These are phyloP conservation scores for Fusarium caatingaense DNA, from an alignment of 2,329 filamentous ascomycete species.

Conservation along the genomic window DNA sequence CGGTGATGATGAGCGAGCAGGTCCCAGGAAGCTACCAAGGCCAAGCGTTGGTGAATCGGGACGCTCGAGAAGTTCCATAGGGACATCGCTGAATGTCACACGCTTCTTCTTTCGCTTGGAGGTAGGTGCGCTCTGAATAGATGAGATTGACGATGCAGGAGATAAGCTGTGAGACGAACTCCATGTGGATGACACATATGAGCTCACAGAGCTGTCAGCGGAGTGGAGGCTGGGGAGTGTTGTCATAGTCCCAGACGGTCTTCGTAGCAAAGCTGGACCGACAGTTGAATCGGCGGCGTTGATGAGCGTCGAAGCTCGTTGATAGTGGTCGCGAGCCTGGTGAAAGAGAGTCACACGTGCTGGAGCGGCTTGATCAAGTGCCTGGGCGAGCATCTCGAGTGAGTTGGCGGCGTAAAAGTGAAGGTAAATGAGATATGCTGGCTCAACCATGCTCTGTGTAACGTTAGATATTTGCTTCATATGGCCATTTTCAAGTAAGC, in stretches of 20 bases:
- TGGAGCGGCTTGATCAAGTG: slow-evolving; percentile 58
- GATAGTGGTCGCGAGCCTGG: slow-evolving; percentile 65
- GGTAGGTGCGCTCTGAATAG: slow-evolving; percentile 49
- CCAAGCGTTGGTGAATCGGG: slow-evolving; percentile 71
- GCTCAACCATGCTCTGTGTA: slow-evolving; percentile 56
- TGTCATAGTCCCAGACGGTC: slow-evolving; percentile 54
- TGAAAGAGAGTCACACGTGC: slow-evolving; percentile 61
- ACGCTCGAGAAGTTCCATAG: slow-evolving; percentile 61
- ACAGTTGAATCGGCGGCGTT: slow-evolving; percentile 59
- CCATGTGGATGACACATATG: slow-evolving; percentile 46
- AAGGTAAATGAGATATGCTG: slow-evolving; percentile 67
- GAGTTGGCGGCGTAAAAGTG: slow-evolving; percentile 72
- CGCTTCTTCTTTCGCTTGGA: slow-evolving; percentile 55
- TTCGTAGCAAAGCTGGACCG: slow-evolving; percentile 53
- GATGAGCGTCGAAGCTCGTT: slow-evolving; percentile 61
- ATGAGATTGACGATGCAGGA: slow-evolving; percentile 54
- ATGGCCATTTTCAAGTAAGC: slow-evolving; percentile 28
- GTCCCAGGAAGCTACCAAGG: slow-evolving; percentile 57
- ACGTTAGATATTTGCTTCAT: slow-evolving; percentile 27
- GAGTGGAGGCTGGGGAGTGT: slow-evolving; percentile 51
- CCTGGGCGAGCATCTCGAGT: slow-evolving; percentile 66
- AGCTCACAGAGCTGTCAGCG: slow-evolving; percentile 60
- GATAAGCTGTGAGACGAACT: slow-evolving; percentile 36
- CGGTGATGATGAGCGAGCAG: slow-evolving; percentile 43
- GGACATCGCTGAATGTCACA: slow-evolving; percentile 53